Conservation (phyloP, 805 yeast species). For the Candida silvicultrix region DNA sequence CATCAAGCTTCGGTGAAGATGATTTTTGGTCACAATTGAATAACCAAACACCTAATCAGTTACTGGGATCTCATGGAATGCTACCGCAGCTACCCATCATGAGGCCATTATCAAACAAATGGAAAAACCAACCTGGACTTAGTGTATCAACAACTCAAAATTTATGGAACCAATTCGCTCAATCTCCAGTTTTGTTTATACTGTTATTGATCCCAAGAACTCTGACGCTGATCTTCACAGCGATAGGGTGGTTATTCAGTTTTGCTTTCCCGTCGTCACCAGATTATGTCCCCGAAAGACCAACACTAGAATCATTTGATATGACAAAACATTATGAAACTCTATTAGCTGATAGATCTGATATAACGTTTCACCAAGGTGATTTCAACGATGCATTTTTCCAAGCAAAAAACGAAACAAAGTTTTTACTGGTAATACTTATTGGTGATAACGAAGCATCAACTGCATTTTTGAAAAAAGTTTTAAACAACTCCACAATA, state of each 20-base stretch:
- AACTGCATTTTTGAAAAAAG: conserved; percentile 33
- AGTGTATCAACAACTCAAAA: neutral
- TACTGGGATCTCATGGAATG: neutral
- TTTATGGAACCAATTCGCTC: conserved; percentile 4
- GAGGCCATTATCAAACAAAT: conserved; percentile 24
- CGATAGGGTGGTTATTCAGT: conserved; percentile 29
- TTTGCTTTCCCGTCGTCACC: conserved; percentile 30
- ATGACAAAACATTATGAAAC: conserved; percentile 8
- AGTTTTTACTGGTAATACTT: conserved; percentile 14
- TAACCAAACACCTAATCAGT: neutral
- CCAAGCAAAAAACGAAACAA: conserved; percentile 13
- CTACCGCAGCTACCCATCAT: conserved; percentile 26
- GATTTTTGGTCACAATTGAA: neutral
- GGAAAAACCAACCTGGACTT: conserved; percentile 16
- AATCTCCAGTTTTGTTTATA: conserved; percentile 39
- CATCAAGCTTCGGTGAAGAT: neutral
- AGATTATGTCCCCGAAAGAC: conserved; percentile 25
- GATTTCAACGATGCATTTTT: conserved; percentile 18
- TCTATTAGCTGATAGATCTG: conserved; percentile 10
- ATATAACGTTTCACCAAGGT: conserved; percentile 9
- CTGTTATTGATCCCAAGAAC: conserved; percentile 51
- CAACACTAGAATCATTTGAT: conserved; percentile 15
- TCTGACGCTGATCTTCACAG: conserved; percentile 34
- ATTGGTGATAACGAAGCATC: conserved; percentile 23
- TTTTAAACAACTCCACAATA: conserved; percentile 40